These are phyloP conservation scores for Yamadazyma paraphyllophila DNA, from an alignment of 805 yeast genomes.

Conservation along the genomic window DNA sequence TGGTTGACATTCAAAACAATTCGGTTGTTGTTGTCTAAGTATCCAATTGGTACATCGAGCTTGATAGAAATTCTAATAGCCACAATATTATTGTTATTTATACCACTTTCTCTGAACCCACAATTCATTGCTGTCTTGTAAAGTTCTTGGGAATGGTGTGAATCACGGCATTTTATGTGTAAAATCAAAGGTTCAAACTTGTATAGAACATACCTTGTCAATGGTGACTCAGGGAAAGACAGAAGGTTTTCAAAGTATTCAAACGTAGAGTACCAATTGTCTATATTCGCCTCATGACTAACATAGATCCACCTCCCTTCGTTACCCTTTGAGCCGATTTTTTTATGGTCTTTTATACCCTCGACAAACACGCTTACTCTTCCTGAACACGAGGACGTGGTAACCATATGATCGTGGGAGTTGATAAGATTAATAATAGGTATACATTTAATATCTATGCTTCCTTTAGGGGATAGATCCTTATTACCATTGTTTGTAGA, in stretches of 20 bases:
- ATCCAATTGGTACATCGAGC: constrained; percentile 77
- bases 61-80: constrained; percentile 75
- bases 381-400: constrained; percentile 89
- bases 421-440: constrained; percentile 74
- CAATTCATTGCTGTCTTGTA: constrained; percentile 75
- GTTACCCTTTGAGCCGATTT: constrained; percentile 79
- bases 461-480: constrained; percentile 85
- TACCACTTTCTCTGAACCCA: constrained; percentile 86
- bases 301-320: constrained; percentile 85
- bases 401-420: constrained; percentile 62
- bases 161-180: constrained; percentile 75
- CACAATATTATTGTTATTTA: constrained; percentile 73
- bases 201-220: constrained; percentile 59
- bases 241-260: constrained; percentile 19
- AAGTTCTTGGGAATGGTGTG: constrained; percentile 54
- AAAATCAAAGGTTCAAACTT: constrained; percentile 85
- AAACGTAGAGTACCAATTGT: constrained; percentile 45
- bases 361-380: constrained; percentile 80
- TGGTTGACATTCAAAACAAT: constrained; percentile 47
- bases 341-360: constrained; percentile 51
- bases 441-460: constrained; percentile 69
- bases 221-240: constrained; percentile 7
- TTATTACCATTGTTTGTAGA: constrained; percentile 41
- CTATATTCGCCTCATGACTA: constrained; percentile 59
- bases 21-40: constrained; percentile 28